Evolutionary conservation across 176 grass and related monocot species (phyloP).

Genomic region (Avena sativa): DNA sequence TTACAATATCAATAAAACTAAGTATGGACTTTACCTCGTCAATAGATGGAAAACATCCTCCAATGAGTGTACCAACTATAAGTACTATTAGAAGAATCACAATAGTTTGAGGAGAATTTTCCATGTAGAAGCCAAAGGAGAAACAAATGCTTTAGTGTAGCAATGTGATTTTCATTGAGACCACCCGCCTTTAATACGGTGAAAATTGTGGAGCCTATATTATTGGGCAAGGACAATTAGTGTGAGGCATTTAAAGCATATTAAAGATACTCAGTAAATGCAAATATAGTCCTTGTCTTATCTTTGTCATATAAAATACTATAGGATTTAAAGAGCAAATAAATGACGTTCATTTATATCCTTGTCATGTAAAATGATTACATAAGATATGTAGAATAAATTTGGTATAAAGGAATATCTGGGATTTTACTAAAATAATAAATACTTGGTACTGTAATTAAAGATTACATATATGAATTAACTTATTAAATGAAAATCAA

Average conservation of each 20-base stretch:
- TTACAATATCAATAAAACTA: background rate
- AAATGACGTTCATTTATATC: slow-evolving; percentile 2
- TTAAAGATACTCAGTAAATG: background rate
- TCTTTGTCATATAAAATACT: background rate
- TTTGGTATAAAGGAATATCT: background rate
- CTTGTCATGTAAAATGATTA: background rate
- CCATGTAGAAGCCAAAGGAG: background rate
- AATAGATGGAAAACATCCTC: background rate
- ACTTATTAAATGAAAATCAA: background rate
- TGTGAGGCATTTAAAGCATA: background rate
- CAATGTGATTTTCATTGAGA: background rate
- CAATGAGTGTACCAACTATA: background rate
- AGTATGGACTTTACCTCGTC: background rate
- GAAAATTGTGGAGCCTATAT: background rate
- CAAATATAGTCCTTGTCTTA: no score
- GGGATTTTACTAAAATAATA: background rate
- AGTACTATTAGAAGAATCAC: background rate
- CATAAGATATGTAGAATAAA: background rate
- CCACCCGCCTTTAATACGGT: background rate
- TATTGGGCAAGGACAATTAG: background rate
- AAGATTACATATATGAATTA: background rate
- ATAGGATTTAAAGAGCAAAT: background rate
- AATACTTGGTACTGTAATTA: background rate
- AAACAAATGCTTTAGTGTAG: background rate
- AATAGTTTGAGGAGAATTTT: background rate